Percentiles rank a stretch among this genome's conserved stretches.
These are phyloP conservation scores for Medicago ruthenica DNA, from an alignment of 306 rosid genomes.

Conservation along the genomic window DNA sequence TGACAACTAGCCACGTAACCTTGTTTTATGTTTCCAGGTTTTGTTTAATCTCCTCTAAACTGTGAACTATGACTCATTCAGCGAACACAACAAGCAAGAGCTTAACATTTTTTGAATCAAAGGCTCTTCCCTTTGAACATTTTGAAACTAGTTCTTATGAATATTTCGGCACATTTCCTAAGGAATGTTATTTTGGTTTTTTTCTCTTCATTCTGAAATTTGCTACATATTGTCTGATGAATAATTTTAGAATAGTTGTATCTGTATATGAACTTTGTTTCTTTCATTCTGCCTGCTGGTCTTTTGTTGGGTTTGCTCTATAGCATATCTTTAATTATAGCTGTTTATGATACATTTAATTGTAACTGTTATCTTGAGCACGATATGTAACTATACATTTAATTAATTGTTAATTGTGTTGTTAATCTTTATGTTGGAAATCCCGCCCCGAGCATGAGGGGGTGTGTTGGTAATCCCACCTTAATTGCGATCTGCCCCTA, in stretches of 20 bases:
- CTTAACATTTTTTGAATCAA: slow-evolving; percentile 10
- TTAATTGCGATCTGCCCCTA: too few relatives aligned
- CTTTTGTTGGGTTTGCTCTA: not conserved
- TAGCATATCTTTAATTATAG: slow-evolving; percentile 6
- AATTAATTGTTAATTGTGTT: slow-evolving; percentile 10
- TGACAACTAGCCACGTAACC: not conserved
- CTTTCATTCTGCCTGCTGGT: slow-evolving; percentile 24
- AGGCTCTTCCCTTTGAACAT: slow-evolving; percentile 20
- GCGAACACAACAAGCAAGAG: slow-evolving; percentile 8
- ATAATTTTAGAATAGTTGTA: slow-evolving; percentile 6
- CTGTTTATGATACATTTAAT: not conserved
- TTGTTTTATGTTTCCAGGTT: not conserved
- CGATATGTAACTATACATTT: slow-evolving; percentile 1
- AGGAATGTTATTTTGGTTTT: slow-evolving; percentile 5
- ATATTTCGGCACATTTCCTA: not conserved
- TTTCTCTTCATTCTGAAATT: slow-evolving; percentile 25
- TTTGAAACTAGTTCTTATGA: slow-evolving; percentile 28
- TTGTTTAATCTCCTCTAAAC: slow-evolving; percentile 17
- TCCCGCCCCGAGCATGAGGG: too few relatives aligned
- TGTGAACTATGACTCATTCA: not conserved
- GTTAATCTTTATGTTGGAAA: too few relatives aligned
- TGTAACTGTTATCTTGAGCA: slow-evolving; percentile 16
- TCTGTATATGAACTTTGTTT: slow-evolving; percentile 6
- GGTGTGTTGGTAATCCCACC: too few relatives aligned
- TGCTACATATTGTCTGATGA: slow-evolving; percentile 1